Evolutionary conservation across 371 early-diverging fungal genomes (phyloP).

Genomic region (Mucor racemosus): DNA sequence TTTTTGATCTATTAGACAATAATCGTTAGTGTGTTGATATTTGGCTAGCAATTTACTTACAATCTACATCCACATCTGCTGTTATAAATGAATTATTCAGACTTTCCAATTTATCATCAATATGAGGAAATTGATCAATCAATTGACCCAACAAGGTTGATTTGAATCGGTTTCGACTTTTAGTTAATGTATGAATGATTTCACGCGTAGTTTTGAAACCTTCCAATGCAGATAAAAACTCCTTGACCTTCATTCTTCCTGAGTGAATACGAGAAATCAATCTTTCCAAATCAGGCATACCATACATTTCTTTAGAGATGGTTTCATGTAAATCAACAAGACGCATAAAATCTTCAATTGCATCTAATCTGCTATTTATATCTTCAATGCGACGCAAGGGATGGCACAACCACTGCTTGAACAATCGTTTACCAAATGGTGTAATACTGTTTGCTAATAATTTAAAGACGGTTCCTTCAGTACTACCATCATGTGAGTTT

Average conservation of each 20-base stretch:
- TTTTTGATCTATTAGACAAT: constrained; percentile 42
- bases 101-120: constrained; percentile 59
- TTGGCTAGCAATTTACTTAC: constrained; percentile 22
- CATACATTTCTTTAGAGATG: constrained; percentile 33
- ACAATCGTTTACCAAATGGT: constrained; percentile 89
- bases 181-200: constrained; percentile 36
- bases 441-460: constrained; percentile 87
- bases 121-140: constrained; percentile 56
- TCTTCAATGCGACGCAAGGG: constrained; percentile 76
- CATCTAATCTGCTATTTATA: constrained; percentile 90
- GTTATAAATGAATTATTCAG: constrained; percentile 78
- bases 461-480: constrained; percentile 86
- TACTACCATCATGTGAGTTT: constrained; percentile 78
- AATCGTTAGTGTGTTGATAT: neutral
- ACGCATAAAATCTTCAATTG: constrained; percentile 80
- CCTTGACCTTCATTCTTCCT: constrained; percentile 77
- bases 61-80: constrained; percentile 71
- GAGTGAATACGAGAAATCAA: constrained; percentile 90
- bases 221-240: constrained; percentile 69
- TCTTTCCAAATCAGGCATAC: constrained; percentile 93
- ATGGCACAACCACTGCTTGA: constrained; percentile 93
- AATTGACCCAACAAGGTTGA: constrained; percentile 52
- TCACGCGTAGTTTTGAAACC: constrained; percentile 62
- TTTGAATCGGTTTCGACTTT: constrained; percentile 42
- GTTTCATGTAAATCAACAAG: constrained; percentile 56